Evolutionary conservation across 495 filamentous ascomycete species (phyloP), one percentile per base, ranked within the genome.

Genomic region (Pseudomonodictys pantanalensis): DNA sequence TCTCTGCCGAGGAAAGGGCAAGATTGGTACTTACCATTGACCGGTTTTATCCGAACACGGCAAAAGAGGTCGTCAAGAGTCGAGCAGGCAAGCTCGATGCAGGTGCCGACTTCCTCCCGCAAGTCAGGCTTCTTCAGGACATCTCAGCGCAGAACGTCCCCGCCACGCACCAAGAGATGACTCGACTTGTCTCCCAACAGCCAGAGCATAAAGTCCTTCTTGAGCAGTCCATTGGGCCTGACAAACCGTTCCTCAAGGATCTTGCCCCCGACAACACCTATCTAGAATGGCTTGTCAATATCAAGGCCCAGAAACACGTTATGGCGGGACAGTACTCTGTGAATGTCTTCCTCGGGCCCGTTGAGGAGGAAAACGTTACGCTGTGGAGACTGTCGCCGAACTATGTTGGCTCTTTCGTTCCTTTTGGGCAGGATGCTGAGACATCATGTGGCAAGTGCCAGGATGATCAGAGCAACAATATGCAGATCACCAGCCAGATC

Each of bases 211-310:
- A 45, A 17, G 41, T 45, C 6, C 41, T 45, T 6, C 15, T 45
- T 17, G 8, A 45, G 20, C 6, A 18, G 18, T 45, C 41, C 41
- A 45, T 45, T 15, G 32, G 32, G 8, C 32, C 32, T 7, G 41
- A n/a, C 12, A 45, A 45, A 18, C 41, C 41, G 6, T 7, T 23
- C 8, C 20, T 45, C 8, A 45, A 17, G 20, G 41, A 45, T 23
- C 41, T 45, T 8, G 55, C 28, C n/a, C 55, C 4, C 24, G 20
- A 45, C 12, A 45, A 45, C 41, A 68, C 66, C 33, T 78, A 75
- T 60, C 74, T 69, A 29, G 75, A 78, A 52, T 78, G 72, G 65
- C 64, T 78, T 24, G 60, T 71, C 58, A 76, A 77, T 62, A 51
- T 78, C 30, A 69, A 72, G 50, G 69, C 69, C 10, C 55, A 69